These are phyloP conservation scores for Exophiala sp. DNA, from an alignment of 2,329 filamentous ascomycete genomes.

Conservation along the genomic window DNA sequence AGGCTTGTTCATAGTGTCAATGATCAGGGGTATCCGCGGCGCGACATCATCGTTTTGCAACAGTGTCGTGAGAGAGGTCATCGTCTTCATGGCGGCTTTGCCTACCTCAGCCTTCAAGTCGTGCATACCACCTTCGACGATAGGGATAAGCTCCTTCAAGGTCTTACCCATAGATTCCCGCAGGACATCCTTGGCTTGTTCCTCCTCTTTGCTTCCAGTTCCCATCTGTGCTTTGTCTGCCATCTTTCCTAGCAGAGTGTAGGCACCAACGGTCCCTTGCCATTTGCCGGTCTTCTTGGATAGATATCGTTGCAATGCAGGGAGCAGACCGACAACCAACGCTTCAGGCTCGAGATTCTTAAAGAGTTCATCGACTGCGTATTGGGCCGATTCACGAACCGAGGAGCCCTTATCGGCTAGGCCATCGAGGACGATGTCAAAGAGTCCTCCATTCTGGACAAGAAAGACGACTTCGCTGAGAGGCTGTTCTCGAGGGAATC, in stretches of 20 bases:
- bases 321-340: slow-evolving; percentile 76
- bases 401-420: slow-evolving; percentile 86
- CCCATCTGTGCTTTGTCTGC: slow-evolving; percentile 90
- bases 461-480: slow-evolving; percentile 78
- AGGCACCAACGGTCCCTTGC: slow-evolving; percentile 90
- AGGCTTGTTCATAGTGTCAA: slow-evolving; percentile 93
- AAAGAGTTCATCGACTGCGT: slow-evolving; percentile 88
- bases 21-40: slow-evolving; percentile 82
- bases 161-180: slow-evolving; percentile 86
- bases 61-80: slow-evolving; percentile 84
- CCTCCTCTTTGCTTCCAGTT: slow-evolving; percentile 78
- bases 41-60: slow-evolving; percentile 96
- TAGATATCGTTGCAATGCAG: slow-evolving; percentile 71
- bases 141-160: slow-evolving; percentile 80
- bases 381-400: slow-evolving; percentile 87
- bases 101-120: slow-evolving; percentile 81
- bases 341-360: slow-evolving; percentile 74
- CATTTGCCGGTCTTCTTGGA: slow-evolving; percentile 86
- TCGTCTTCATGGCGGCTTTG: slow-evolving; percentile 88
- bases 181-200: slow-evolving; percentile 81
- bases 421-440: slow-evolving; percentile 73
- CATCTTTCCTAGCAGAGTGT: slow-evolving; percentile 83
- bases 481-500: slow-evolving; percentile 72
- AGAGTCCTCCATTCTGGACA: slow-evolving; percentile 71
- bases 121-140: slow-evolving; percentile 92